Evolutionary conservation across 2,329 filamentous ascomycete genomes (phyloP), one percentile per base, ranked within the genome.

Genomic region (Chaetothyriales sp.): DNA sequence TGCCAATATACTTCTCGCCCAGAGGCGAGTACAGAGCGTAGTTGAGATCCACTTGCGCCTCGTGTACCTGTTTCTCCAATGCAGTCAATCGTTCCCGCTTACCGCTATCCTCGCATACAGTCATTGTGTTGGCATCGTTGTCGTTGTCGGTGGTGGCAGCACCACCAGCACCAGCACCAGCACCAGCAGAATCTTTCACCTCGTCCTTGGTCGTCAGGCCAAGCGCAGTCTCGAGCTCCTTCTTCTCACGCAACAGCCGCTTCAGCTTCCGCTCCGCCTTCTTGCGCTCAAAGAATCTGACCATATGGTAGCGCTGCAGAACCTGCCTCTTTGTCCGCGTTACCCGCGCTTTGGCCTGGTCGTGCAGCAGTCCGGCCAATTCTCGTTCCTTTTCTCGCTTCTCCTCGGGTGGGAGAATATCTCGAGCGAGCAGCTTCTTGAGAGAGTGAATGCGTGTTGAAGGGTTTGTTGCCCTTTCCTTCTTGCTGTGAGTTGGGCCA

Each of bases 1-100:
- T 63, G 18, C 76, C 73, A 10, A 76, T 69, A 63, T 83, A 83
- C 52, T 77, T 74, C 60, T 75, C 70, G 50, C 73, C 71, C 19
- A 81, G 68, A 12, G 79, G 79, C 55, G 74, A 79, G 62, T 79
- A 81, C 42, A 77, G 70, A 6, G 79, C 74, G 62, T 83, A 83
- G 60, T 79, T 79, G 55, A 81, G 62, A 60, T 81, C 78, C 19
- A 80, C 72, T 49, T 76, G 72, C 6, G 73, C 71, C 26, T 63
- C 63, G 57, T 76, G 72, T 47, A 68, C 61, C 44, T 51, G 48
- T n/a, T 47, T 53, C 42, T 51, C 57, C 46, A 68, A 60, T 46
- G 57, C 47, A 8, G 3, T 15, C 5, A 47, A 8, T 49, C 58
- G 55, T 45, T 57, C 49, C 7, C 53, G 54, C 46, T 57, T 54